Base-by-base conservation (phyloP, 2,329 filamentous ascomycete species). In the Emergomyces pasteurianus region DNA sequence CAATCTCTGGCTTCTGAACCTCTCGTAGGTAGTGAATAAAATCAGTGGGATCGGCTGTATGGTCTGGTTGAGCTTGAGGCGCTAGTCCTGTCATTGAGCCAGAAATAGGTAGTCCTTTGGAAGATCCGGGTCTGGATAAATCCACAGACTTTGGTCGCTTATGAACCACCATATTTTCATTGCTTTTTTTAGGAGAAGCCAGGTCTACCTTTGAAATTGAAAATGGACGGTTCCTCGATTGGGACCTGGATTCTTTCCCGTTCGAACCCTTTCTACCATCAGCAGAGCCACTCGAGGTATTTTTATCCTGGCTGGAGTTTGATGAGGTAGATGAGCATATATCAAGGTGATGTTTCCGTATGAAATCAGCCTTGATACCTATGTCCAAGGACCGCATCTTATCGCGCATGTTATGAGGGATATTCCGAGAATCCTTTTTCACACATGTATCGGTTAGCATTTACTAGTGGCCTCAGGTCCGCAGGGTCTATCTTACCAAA, bases 281-380 rank as follows among this genome's bases (percentile, higher is more conserved):
- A 7, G 31, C 49, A 53, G 47, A 40, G 28, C 36, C 47, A 50
- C 47, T 47, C 9, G 18, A 18, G 3, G 23, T 26, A 16, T 42
- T 53, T 65, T 59, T 70, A 67, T 34, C 64, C 69, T 43, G 64
- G 60, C 64, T 63, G 6, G 70, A 66, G 52, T 69, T 78, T 72
- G 67, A 77, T 79, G 65, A 73, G 75, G 64, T 78, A 65, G 75
- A 78, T 70, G 72, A 75, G 69, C 71, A 78, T 74, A 81, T 86
- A 72, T 88, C 87, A 7, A 83, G 84, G 80, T 89, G 84, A 80
- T 89, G 89, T 72, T 95, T 92, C 59, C 87, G 86, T 68, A 97
- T 91, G 68, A 99, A 95, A 70, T 97, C 92, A 71, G 91, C 89
- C 76, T 99, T 99, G 78, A 97, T 92, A 42, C 89, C 88, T 65